These are phyloP conservation scores for Biscogniauxia sp. DNA, from an alignment of 2,329 filamentous ascomycete genomes.

Conservation along the genomic window DNA sequence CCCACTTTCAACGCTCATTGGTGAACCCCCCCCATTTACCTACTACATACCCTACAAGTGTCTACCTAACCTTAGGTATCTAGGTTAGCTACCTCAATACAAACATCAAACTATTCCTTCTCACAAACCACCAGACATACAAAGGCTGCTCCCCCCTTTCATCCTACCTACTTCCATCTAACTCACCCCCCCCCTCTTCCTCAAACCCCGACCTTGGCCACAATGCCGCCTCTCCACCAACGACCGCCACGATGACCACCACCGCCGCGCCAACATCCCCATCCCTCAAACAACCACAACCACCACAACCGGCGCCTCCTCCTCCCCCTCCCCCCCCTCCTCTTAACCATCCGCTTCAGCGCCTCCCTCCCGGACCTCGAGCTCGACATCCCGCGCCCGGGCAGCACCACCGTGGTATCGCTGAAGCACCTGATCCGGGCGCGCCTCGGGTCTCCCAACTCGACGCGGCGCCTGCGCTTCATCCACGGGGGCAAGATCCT, in stretches of 20 bases:
- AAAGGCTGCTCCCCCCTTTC: too few species aligned
- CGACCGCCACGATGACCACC: slow-evolving; percentile 1
- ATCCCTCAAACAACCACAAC: slow-evolving; percentile 10
- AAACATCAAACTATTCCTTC: too few species aligned
- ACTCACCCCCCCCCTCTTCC: background rate
- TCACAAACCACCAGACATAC: too few species aligned
- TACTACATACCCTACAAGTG: too few species aligned
- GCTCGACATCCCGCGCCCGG: slow-evolving; percentile 69
- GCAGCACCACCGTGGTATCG: slow-evolving; percentile 68
- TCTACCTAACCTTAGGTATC: too few species aligned
- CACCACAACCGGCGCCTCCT: slow-evolving; percentile 22
- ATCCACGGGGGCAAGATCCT: slow-evolving; percentile 89
- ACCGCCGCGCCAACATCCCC: slow-evolving; percentile 9
- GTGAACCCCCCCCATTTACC: too few species aligned
- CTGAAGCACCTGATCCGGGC: slow-evolving; percentile 80
- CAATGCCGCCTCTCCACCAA: slow-evolving; percentile 8
- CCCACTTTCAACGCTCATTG: too few species aligned
- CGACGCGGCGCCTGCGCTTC: slow-evolving; percentile 73
- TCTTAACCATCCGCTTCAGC: slow-evolving; percentile 88
- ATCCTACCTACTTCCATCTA: too few species aligned
- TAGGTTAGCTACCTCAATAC: too few species aligned
- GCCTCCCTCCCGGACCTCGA: slow-evolving; percentile 79
- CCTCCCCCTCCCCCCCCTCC: slow-evolving; percentile 47
- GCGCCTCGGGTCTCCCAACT: slow-evolving; percentile 61
- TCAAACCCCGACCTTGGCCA: background rate